Percentiles rank a stretch among this genome's conserved stretches.
phyloP scores from a whole-genome alignment of 495 filamentous ascomycete genomes.

The Pyrenopolyporus hunteri region DNA sequence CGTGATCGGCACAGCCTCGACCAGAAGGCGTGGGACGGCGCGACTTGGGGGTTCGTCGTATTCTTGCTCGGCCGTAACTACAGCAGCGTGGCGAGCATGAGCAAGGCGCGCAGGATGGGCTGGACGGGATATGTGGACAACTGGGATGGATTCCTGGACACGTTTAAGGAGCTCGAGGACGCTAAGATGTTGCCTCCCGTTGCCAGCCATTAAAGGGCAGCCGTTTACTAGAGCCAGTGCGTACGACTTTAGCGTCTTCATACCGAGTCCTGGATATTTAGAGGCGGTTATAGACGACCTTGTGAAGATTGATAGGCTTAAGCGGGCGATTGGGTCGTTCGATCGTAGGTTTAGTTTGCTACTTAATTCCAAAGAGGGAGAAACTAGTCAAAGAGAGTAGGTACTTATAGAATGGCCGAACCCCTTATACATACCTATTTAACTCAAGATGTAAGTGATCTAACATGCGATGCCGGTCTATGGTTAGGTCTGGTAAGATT shows the following conservation, averaged over 20 bases:
- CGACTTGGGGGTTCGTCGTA: constrained; percentile 61
- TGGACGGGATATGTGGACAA: constrained; percentile 59
- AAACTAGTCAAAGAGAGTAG: too few species aligned
- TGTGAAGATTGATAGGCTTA: not conserved
- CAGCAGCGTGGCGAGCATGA: constrained; percentile 59
- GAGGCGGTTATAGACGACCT: not conserved
- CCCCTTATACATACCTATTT: too few species aligned
- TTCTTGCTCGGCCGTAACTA: constrained; percentile 60
- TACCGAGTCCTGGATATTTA: too few species aligned
- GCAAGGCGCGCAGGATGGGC: constrained; percentile 60
- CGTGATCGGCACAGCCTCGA: constrained; percentile 55
- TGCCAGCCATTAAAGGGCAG: too few species aligned
- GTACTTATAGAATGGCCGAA: too few species aligned
- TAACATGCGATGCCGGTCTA: too few species aligned
- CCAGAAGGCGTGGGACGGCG: constrained; percentile 57
- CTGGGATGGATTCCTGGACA: constrained; percentile 57
- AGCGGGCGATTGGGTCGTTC: too few species aligned
- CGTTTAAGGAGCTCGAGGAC: constrained; percentile 53
- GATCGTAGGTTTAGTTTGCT: too few species aligned
- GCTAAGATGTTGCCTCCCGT: constrained; percentile 43
- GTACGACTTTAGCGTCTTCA: too few species aligned
- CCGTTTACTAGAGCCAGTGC: not conserved
- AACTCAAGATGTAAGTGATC: too few species aligned
- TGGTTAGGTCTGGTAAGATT: too few species aligned
- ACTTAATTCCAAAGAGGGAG: too few species aligned